Evolutionary conservation across 2,329 filamentous ascomycete genomes (phyloP).

Genomic region (Aspergillus sp.): DNA sequence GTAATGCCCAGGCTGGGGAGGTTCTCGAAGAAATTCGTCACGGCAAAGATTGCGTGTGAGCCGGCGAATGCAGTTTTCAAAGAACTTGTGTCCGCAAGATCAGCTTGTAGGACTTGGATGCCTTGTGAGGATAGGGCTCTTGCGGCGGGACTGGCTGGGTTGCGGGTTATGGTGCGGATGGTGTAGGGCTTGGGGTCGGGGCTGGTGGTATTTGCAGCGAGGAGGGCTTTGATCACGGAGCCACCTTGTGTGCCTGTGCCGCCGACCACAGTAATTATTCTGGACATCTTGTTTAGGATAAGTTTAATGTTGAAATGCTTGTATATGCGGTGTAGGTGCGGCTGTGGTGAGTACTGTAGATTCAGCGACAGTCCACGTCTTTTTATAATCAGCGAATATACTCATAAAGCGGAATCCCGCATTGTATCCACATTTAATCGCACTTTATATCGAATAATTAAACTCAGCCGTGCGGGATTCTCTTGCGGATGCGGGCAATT

Average conservation of each 20-base stretch:
- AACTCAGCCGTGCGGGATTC: not conserved
- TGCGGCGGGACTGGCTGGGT: not conserved
- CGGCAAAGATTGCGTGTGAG: conserved; percentile 33
- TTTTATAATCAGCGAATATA: not conserved
- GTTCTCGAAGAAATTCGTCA: conserved; percentile 45
- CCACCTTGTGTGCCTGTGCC: conserved; percentile 5
- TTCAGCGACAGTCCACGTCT: rapidly evolving
- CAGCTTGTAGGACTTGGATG: not conserved
- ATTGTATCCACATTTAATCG: too few relatives aligned
- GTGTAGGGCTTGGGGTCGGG: not conserved
- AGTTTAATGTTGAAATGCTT: too few relatives aligned
- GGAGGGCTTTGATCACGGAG: not conserved
- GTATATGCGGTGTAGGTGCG: too few relatives aligned
- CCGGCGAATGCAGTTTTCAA: not conserved
- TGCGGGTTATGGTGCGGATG: conserved; percentile 3
- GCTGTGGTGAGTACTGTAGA: conserved; percentile 19
- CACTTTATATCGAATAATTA: not conserved
- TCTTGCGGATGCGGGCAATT: not conserved
- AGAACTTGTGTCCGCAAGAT: not conserved
- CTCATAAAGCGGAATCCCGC: not conserved
- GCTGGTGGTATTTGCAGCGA: not conserved
- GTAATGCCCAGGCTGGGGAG: conserved; percentile 30
- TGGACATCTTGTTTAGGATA: not conserved
- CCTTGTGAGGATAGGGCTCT: not conserved
- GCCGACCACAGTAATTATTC: conserved; percentile 1